Base-by-base conservation (phyloP, 2,329 filamentous ascomycete genomes). In the Aspergillus fumigatus region DNA sequence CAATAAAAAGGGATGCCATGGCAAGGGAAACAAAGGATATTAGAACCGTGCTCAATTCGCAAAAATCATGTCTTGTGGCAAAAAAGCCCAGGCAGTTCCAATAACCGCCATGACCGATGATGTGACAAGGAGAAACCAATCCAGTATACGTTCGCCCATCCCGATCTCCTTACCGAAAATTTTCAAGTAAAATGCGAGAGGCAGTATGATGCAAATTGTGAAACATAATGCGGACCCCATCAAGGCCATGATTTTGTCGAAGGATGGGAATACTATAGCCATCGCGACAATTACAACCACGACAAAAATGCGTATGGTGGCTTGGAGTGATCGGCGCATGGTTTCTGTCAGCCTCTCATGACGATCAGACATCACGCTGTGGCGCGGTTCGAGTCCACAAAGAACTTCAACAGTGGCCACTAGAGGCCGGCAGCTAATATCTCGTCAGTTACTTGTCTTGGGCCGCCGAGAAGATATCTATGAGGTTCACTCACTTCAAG, bases 211-310 rank as follows among this genome's bases (percentile, higher is more conserved):
- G 75, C 93, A 97, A 62, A 97, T 95, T 19, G 90, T 90, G 66
- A 96, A 96, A 76, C 93, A 97, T 17, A 96, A 82, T 3, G 92
- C 88, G 41, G 89, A 90, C 11, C 94, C 93, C 77, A 97, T 86
- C 59, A 96, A 87, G 3, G 89, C 89, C 87, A 96, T 96, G 68
- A 96, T 92, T 52, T 87, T 87, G 70, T 96, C 92, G 68, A 96
- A 96, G 0, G 85, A 84, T 0, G 92, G 92, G 67, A 88, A 84
- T 1, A 88, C 63, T 45, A 89, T 84, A 6, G 92, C 86, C 57
- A 97, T 88, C 50, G 84, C 69, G 32, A 97, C 82, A 65, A 97
- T 90, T 2, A 88, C 62, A n/a, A 89, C 64, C 17, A 91, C 82
- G 14, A 86, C 85, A 17, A 83, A 60, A 2, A 96, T 74, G 43